phyloP scores from a whole-genome alignment of 1,139 yeast species.

The Tardiomyces digboiensis region DNA sequence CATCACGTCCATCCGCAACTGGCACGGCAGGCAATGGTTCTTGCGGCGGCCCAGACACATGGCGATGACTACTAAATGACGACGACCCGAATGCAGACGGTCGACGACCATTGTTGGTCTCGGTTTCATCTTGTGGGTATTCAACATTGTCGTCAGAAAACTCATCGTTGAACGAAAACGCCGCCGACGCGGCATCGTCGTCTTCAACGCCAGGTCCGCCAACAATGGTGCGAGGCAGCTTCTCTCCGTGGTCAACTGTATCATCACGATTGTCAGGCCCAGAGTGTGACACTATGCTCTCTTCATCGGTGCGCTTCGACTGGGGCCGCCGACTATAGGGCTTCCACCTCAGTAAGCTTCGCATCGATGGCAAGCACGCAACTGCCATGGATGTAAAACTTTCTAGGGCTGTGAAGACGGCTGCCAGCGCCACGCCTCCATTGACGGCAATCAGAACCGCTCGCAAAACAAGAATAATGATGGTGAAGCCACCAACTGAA shows the following conservation, averaged over 20 bases:
- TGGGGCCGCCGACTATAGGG: conserved; percentile 3
- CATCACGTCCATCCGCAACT: conserved; percentile 1
- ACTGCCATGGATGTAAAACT: conserved; percentile 22
- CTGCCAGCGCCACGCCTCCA: conserved; percentile 17
- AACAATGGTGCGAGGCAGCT: too few relatives aligned
- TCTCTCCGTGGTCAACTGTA: too few relatives aligned
- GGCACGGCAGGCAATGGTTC: conserved; percentile 1
- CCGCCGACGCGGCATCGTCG: too few relatives aligned
- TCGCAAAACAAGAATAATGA: conserved; percentile 18
- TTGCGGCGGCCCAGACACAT: not conserved
- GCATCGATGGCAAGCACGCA: conserved; percentile 21
- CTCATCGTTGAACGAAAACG: not conserved
- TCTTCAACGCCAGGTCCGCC: not conserved
- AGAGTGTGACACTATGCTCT: not conserved
- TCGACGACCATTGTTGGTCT: too few relatives aligned
- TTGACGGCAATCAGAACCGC: conserved; percentile 15
- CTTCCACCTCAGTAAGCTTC: conserved; percentile 14
- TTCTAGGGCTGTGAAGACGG: conserved; percentile 22
- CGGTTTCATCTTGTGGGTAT: conserved; percentile 5
- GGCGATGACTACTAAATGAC: not conserved
- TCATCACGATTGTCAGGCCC: not conserved
- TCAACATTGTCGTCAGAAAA: conserved; percentile 8
- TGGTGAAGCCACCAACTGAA: conserved; percentile 21
- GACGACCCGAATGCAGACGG: too few relatives aligned
- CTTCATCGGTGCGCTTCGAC: conserved; percentile 3